Evolutionary conservation across 257 asterid species (phyloP), one percentile per base, ranked within the genome.

Genomic region (Rehmannia glutinosa): DNA sequence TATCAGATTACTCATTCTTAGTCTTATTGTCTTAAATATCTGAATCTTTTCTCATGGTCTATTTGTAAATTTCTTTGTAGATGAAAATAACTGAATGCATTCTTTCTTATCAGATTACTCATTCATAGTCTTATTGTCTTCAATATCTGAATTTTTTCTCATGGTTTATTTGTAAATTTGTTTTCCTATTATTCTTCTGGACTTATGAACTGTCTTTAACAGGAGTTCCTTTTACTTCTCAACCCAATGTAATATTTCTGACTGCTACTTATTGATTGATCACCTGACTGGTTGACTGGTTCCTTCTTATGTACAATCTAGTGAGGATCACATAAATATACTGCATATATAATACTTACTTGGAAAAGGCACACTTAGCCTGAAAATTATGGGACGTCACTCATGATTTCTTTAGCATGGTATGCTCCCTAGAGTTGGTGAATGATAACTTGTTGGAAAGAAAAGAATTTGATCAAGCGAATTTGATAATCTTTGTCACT

Each of bases 361-460:
- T 36, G 28, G 11, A 35, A 32, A 30, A 20, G 32, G 8, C 46
- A 54, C 59, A 56, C 1, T 20, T 57, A 28, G 47, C 70, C 61
- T 64, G 21, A 25, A 53, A 49, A n/a, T 15, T 42, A 28, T 45
- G 70, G 55, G 28, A 23, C 19, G 21, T 11, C 6, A 41, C 52
- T 61, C 57, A 16, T 50, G 41, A 15, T 67, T 63, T 52, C 54
- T 64, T 63, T 73, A 57, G 73, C 56, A 65, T 53, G 43, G 66
- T 30, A 56, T 50, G 13, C 57, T 68, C 69, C n/a, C 35, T 43
- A 12, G 64, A 45, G 43, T 9, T 21, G 17, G 64, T 47, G 32
- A 68, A 57, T n/a, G 56, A 66, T 32, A 63, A 59, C 57, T 45
- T 41, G 21, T 16, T 51, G 45, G 42, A 54, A 47, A 28, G 64